phyloP scores from a whole-genome alignment of 2,329 filamentous ascomycete genomes.

The Xylariales sp. region DNA sequence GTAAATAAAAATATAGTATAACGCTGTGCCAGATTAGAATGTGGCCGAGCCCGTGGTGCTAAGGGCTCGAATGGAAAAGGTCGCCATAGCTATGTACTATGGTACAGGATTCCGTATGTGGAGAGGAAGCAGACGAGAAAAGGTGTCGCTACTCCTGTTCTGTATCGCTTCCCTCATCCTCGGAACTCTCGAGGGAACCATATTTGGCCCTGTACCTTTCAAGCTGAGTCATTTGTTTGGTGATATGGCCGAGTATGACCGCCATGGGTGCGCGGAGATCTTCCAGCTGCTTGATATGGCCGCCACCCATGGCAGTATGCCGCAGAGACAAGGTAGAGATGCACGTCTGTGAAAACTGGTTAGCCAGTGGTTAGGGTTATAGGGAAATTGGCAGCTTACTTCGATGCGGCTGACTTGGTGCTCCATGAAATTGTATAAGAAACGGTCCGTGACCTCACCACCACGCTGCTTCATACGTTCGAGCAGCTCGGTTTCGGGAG shows the following conservation, averaged over 20 bases:
- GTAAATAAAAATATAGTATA: conserved; percentile 42
- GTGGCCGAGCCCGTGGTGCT: conserved; percentile 17
- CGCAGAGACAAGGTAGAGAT: conserved; percentile 82
- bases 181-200: conserved; percentile 56
- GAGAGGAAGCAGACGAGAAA: conserved; percentile 7
- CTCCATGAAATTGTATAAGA: conserved; percentile 89
- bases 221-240: conserved; percentile 72
- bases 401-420: conserved; percentile 97
- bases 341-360: conserved; percentile 71
- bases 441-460: conserved; percentile 88
- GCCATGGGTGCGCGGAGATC: conserved; percentile 83
- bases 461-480: conserved; percentile 75
- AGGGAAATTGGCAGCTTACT: conserved; percentile 64
- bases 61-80: conserved; percentile 12
- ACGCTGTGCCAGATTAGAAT: conserved; percentile 24
- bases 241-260: conserved; percentile 73
- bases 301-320: conserved; percentile 79
- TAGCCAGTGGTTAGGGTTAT: conserved; percentile 38
- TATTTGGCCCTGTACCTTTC: conserved; percentile 68
- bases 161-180: conserved; percentile 52
- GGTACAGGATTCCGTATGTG: conserved; percentile 11
- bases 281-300: conserved; percentile 69
- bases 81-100: conserved; percentile 34
- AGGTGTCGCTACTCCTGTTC: conserved; percentile 48
- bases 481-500: conserved; percentile 85